Base-by-base conservation (phyloP, 148 eudicot genomes). In the Pouteria glomerata region DNA sequence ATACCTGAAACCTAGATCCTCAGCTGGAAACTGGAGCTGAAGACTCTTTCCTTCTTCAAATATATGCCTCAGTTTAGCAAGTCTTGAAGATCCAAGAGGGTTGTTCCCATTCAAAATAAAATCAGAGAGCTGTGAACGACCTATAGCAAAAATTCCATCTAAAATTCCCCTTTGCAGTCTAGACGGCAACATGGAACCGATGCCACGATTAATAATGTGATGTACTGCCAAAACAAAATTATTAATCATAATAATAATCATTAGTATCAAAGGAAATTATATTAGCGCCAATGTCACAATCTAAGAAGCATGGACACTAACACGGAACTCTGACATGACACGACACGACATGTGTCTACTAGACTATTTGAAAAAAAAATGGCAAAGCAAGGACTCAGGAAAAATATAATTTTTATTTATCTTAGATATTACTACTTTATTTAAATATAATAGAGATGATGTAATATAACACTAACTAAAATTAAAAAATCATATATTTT, bases 21-120 rank as follows among this genome's bases (percentile, higher is more conserved):
- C 99, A n/a, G 96, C 99, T 63, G 96, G 99, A 68, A 95, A 95
- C 78, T 95, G 97, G 47, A 95, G 90, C 80, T 95, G 99, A 78
- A 95, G 94, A 86, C 99, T 95, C 78, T 85, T 84, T 84, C 99
- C 99, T 79, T 87, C 94, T 79, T 92, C 94, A 90, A 92, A 88
- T 63, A 88, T 95, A 26, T 56, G 80, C 74, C 83, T 86, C 73
- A 95, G 72, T 74, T 81, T 88, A 45, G 90, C 85, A 66, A 95
- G 97, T 81, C 99, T 85, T 70, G 83, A 73, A 76, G 96, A 83
- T 52, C 99, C 99, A 68, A 95, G 75, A 31, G 96, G 96, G 66
- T 95, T 91, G n/a, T 76, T 88, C 70, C 92, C 91, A 57, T 85
- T 92, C 77, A 90, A 80, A 78, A 92, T 55, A 31, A 81, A 78